Percentiles rank a stretch among this genome's conserved stretches.
Conservation (phyloP, 345 rosid species). For the Leavenworthia alabamica region DNA sequence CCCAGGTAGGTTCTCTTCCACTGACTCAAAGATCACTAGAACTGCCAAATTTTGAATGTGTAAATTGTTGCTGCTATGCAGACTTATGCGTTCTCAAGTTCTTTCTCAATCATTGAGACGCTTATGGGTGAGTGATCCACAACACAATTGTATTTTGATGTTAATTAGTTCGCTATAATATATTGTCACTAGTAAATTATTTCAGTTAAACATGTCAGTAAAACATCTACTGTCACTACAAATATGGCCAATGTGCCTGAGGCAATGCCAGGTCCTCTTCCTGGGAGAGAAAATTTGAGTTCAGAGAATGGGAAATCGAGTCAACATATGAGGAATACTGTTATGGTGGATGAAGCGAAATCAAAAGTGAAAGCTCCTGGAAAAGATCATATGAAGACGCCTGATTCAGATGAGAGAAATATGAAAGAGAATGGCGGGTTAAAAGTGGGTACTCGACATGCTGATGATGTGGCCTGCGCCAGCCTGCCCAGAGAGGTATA, state of each 20-base stretch:
- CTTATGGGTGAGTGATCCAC: conserved; percentile 55
- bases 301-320: conserved; percentile 45
- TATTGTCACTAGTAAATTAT: neutral
- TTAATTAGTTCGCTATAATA: neutral
- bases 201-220: conserved; percentile 52
- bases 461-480: conserved; percentile 40
- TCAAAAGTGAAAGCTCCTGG: conserved; percentile 31
- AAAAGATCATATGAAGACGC: conserved; percentile 37
- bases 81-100: conserved; percentile 89
- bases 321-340: conserved; percentile 32
- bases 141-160: neutral
- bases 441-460: conserved; percentile 36
- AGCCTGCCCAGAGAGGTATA: conserved; percentile 79
- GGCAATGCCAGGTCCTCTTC: conserved; percentile 29
- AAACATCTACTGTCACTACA: conserved; percentile 46
- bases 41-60: conserved; percentile 4
- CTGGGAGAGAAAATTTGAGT: conserved; percentile 38
- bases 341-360: conserved; percentile 28
- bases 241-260: conserved; percentile 38
- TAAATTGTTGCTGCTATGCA: conserved; percentile 41
- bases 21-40: neutral
- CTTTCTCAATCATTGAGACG: conserved; percentile 90
- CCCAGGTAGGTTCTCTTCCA: conserved; percentile 61
- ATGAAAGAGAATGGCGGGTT: conserved; percentile 35
- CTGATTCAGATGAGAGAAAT: conserved; percentile 32